Evolutionary conservation across 2,329 filamentous ascomycete species (phyloP).

Genomic region (Phialocephala sp.): DNA sequence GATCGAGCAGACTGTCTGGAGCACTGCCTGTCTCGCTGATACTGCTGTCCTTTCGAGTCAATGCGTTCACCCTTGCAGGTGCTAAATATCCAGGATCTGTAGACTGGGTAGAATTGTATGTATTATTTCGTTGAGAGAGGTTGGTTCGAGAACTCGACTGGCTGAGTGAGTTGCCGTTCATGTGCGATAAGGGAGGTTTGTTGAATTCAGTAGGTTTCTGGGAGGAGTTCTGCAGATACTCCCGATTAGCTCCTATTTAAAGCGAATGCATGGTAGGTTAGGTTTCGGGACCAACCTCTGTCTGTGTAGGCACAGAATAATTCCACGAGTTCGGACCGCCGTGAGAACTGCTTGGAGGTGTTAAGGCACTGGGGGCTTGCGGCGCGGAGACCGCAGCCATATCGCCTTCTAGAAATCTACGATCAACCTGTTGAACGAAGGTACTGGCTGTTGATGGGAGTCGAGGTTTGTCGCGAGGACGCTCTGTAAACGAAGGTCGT

Average conservation of each 20-base stretch:
- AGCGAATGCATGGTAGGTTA: neutral
- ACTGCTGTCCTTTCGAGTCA: conserved; percentile 49
- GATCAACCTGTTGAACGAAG: conserved; percentile 19
- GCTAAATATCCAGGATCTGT: conserved; percentile 40
- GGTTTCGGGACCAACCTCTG: conserved; percentile 36
- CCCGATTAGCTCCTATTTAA: neutral
- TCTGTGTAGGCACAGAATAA: conserved; percentile 39
- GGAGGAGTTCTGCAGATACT: conserved; percentile 25
- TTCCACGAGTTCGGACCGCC: conserved; percentile 40
- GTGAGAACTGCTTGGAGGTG: conserved; percentile 42
- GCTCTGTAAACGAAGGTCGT: conserved; percentile 20
- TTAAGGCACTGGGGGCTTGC: conserved; percentile 42
- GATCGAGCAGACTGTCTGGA: conserved; percentile 53
- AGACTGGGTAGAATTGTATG: conserved; percentile 25
- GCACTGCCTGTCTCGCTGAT: conserved; percentile 49
- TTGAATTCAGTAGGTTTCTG: conserved; percentile 25
- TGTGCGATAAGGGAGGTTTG: conserved; percentile 33
- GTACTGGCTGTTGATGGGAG: conserved; percentile 9
- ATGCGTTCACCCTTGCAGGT: conserved; percentile 44
- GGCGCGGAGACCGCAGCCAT: conserved; percentile 46
- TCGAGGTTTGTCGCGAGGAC: conserved; percentile 10
- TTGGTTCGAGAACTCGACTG: conserved; percentile 37
- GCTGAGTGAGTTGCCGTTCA: conserved; percentile 32
- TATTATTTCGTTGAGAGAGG: conserved; percentile 32
- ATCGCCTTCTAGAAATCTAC: conserved; percentile 26